These are phyloP conservation scores for Cylindrotheca closterium DNA, from an alignment of 108 stramenopile genomes.

Conservation along the genomic window DNA sequence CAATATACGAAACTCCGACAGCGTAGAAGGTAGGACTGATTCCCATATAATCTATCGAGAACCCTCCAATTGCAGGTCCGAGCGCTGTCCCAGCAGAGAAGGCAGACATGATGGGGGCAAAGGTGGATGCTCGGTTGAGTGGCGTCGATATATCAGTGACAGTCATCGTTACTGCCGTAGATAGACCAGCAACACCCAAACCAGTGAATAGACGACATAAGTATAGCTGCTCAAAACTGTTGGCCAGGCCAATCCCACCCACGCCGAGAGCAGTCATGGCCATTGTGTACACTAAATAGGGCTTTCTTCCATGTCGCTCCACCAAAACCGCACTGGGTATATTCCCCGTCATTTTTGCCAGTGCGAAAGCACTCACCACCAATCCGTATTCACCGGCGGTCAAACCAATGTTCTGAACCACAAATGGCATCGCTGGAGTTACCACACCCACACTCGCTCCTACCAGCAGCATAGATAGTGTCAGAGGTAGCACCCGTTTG, in stretches of 20 bases:
- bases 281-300: conserved; percentile 76
- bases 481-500: conserved; percentile 63
- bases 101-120: conserved; percentile 80
- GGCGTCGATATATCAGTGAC: conserved; percentile 86
- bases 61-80: conserved; percentile 85
- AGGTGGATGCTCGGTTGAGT: conserved; percentile 71
- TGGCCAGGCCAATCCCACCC: conserved; percentile 79
- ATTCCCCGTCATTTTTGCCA: conserved; percentile 86
- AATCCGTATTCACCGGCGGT: conserved; percentile 72
- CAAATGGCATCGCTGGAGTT: conserved; percentile 81
- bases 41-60: conserved; percentile 71
- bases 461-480: conserved; percentile 79
- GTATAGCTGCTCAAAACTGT: conserved; percentile 63
- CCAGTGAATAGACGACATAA: conserved; percentile 76
- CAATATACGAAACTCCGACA: conserved; percentile 66
- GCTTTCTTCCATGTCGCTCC: conserved; percentile 86
- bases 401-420: conserved; percentile 71
- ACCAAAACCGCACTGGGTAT: conserved; percentile 84
- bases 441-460: conserved; percentile 80
- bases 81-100: conserved; percentile 88
- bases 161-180: conserved; percentile 72
- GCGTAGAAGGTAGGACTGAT: conserved; percentile 68
- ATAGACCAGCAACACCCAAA: conserved; percentile 72
- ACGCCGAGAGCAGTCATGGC: conserved; percentile 72
- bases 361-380: conserved; percentile 81